These are phyloP conservation scores for Fusarium burgessii DNA, from an alignment of 2,329 filamentous ascomycete species.

Conservation along the genomic window DNA sequence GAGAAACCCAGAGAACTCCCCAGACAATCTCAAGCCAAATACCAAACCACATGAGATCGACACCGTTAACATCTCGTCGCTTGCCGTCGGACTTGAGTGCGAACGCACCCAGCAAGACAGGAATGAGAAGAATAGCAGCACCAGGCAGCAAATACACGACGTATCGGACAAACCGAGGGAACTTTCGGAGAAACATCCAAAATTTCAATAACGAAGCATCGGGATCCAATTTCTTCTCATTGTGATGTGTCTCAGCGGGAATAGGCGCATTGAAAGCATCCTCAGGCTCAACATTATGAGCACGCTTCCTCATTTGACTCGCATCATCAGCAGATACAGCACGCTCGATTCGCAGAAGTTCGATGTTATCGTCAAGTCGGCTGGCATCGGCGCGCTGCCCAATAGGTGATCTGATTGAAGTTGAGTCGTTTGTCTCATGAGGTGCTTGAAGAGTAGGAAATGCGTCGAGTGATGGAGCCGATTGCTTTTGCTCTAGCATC, in stretches of 20 bases:
- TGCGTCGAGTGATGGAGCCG: constrained; percentile 48
- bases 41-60: constrained; percentile 88
- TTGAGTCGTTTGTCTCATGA: constrained; percentile 41
- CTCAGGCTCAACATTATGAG: constrained; percentile 54
- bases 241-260: constrained; percentile 41
- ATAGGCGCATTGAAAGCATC: constrained; percentile 60
- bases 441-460: constrained; percentile 49
- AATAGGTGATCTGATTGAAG: constrained; percentile 41
- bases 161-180: constrained; percentile 63
- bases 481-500: constrained; percentile 36
- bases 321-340: constrained; percentile 56
- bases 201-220: constrained; percentile 55
- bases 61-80: constrained; percentile 67
- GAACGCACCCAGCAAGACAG: constrained; percentile 59
- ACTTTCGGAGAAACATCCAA: constrained; percentile 61
- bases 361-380: constrained; percentile 62
- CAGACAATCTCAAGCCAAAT: constrained; percentile 96
- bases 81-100: constrained; percentile 51
- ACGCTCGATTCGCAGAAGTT: constrained; percentile 61
- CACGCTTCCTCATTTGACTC: constrained; percentile 46
- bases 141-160: constrained; percentile 62
- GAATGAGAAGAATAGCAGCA: constrained; percentile 59
- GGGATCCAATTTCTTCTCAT: constrained; percentile 48
- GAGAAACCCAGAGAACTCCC: constrained; percentile 86
- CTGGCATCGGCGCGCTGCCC: constrained; percentile 51